These are phyloP conservation scores for Aureobasidium uvarum DNA, from an alignment of 2,329 filamentous ascomycete genomes.

Conservation along the genomic window DNA sequence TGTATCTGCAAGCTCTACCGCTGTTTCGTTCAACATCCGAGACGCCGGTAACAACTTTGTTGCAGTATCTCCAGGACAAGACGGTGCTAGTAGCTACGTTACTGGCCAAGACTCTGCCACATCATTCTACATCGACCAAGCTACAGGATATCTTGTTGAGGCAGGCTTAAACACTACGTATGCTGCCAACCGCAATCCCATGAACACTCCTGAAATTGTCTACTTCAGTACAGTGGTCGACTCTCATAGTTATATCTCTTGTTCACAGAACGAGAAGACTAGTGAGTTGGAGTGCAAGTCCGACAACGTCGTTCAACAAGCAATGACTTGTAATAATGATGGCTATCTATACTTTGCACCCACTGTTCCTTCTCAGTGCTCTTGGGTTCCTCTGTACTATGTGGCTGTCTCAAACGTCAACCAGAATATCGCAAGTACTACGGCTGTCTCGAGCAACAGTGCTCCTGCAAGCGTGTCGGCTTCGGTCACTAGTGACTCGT, in stretches of 20 bases:
- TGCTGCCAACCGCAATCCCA: slow-evolving; percentile 1
- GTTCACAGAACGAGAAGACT: background rate
- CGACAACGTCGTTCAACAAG: background rate
- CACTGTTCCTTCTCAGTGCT: background rate
- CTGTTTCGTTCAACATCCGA: background rate
- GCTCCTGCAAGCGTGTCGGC: slow-evolving; percentile 5
- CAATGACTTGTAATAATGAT: slow-evolving; percentile 17
- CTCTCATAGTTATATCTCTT: slow-evolving; percentile 10
- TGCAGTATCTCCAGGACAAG: slow-evolving; percentile 2
- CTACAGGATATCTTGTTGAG: slow-evolving; percentile 14
- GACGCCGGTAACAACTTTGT: background rate
- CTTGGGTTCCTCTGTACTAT: background rate
- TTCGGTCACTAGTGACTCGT: slow-evolving; percentile 1
- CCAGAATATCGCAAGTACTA: background rate
- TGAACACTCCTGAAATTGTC: background rate
- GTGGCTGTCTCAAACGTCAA: background rate
- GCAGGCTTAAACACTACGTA: background rate
- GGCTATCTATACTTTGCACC: slow-evolving; percentile 18
- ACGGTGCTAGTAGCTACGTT: slow-evolving; percentile 2
- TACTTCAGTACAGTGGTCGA: slow-evolving; percentile 12
- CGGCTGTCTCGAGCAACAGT: background rate
- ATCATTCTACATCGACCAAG: slow-evolving; percentile 4
- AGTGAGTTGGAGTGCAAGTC: background rate
- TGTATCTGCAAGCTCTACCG: background rate
- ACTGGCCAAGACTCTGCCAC: background rate